Evolutionary conservation across 2,329 filamentous ascomycete species (phyloP), one percentile per base, ranked within the genome.

Genomic region (Thermothelomyces thermophilus): DNA sequence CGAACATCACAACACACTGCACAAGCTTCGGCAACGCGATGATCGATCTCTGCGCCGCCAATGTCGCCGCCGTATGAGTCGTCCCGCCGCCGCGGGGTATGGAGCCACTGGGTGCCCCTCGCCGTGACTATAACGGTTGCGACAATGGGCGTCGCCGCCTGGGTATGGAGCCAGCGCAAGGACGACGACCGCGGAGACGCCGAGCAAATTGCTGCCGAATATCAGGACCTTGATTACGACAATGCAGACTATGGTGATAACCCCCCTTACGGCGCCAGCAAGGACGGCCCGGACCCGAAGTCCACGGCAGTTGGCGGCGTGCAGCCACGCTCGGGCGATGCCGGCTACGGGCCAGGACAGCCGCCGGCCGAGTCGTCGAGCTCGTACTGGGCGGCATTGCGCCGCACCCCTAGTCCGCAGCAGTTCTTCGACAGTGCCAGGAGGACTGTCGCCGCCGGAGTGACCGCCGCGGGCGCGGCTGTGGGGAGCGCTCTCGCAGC

Each of bases 121-220:
- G 84, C 83, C 57, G 70, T 95, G 57, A 96, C 90, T 43, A 82
- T 95, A 51, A 90, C 89, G 41, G 82, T 94, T 59, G 91, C 91
- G 53, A 89, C 90, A 19, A 83, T 87, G 48, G 90, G 90, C 30
- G 71, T 95, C 41, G 90, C 84, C 46, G 89, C 89, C 50, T 97
- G 91, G 91, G 82, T 90, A 53, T 95, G 90, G 90, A 94, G 86
- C 66, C 90, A 95, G 70, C 84, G 88, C 62, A 81, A 77, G 62
- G 84, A 87, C 58, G 57, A 56, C 13, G 54, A 59, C 17, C 47
- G 79, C 51, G 84, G 88, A 46, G 84, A 90, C 24, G 78, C 82
- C 50, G 76, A 82, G 55, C 74, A 76, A 46, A 71, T 73, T 48
- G 70, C 73, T 48, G 70, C 72, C 60, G 73, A 74, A 48, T 73